Evolutionary conservation across 805 yeast genomes (phyloP), one percentile per base, ranked within the genome.

Genomic region (Saturnispora mendoncae): DNA sequence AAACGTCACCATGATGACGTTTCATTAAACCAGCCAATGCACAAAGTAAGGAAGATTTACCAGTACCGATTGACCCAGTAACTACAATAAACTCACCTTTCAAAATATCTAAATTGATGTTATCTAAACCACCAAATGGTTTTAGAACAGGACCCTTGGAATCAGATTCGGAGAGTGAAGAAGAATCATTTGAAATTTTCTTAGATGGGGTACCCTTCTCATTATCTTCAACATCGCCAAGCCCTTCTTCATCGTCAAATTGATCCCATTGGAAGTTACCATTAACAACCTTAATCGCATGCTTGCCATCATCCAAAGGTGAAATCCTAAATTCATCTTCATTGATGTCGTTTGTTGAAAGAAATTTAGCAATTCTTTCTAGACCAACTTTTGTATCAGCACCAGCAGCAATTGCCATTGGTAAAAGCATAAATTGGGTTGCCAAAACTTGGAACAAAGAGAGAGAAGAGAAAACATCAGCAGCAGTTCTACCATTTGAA

Each of bases 1-100:
- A 58, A 3, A 80, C 65, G 0, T 54, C 40, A 31, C 95, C 95
- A 0, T 51, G 33, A 0, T 60, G 60, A 49, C 71, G 71, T 14
- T 67, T 65, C 85, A 85, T 83, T 30, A 74, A 69, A 0, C 94
- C 94, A 7, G 83, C 67, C 39, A 85, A 61, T 0, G 94, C 87
- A 50, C 67, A 69, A 37, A 85, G 64, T 20, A 86, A 62, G 0
- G 92, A 81, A 0, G 88, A 67, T 55, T 85, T 85, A 43, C 95
- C 87, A 58, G 59, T 47, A 6, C 62, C 62, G 52, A 85, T 82
- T 1, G 79, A 61, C 13, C 95, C 95, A 0, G 90, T 82, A 20
- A 84, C 69, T 45, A 82, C 80, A 6, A 85, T 63, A 39, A 87
- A 74, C 54, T 84, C 94, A 18, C 84, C 83, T 43, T 71, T 72